phyloP scores from a whole-genome alignment of 345 rosid genomes.

The Erysimum cheiranthoides region DNA sequence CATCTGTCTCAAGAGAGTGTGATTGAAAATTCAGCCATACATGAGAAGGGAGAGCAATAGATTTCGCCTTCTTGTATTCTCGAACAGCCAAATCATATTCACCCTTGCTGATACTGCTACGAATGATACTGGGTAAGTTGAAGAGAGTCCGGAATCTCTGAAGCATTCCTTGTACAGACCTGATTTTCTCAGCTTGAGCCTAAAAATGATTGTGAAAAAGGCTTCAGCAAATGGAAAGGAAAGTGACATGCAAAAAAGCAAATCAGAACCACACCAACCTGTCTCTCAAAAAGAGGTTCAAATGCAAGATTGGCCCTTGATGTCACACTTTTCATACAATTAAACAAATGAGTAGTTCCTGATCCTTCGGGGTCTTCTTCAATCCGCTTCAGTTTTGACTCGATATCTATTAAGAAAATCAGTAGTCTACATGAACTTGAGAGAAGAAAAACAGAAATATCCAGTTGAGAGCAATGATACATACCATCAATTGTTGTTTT shows the following conservation, averaged over 20 bases:
- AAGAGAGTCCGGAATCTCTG: conserved; percentile 95
- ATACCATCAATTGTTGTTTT: conserved; percentile 99
- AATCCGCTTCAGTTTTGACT: conserved; percentile 90
- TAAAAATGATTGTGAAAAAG: conserved; percentile 35
- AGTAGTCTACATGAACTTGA: conserved; percentile 41
- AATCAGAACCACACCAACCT: conserved; percentile 56
- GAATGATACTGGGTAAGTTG: conserved; percentile 95
- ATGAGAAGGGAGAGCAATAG: conserved; percentile 93
- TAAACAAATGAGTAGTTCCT: conserved; percentile 85
- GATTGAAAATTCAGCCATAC: conserved; percentile 54
- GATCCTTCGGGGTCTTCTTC: conserved; percentile 98
- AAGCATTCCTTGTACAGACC: conserved; percentile 99
- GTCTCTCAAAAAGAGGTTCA: conserved; percentile 97
- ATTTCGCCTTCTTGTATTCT: conserved; percentile 98
- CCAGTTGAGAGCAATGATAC: conserved; percentile 33
- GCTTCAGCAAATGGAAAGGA: conserved; percentile 34
- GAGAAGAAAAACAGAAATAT: conserved; percentile 24
- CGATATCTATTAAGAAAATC: conserved; percentile 66
- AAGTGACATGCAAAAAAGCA: conserved; percentile 22
- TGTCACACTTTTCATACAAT: conserved; percentile 82
- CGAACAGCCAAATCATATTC: conserved; percentile 96
- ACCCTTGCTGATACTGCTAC: conserved; percentile 92
- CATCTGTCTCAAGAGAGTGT: conserved; percentile 29
- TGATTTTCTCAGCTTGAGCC: conserved; percentile 99
- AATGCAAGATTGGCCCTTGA: conserved; percentile 84